Evolutionary conservation across 2,329 filamentous ascomycete species (phyloP).

Genomic region (Alternaria brassicicola): DNA sequence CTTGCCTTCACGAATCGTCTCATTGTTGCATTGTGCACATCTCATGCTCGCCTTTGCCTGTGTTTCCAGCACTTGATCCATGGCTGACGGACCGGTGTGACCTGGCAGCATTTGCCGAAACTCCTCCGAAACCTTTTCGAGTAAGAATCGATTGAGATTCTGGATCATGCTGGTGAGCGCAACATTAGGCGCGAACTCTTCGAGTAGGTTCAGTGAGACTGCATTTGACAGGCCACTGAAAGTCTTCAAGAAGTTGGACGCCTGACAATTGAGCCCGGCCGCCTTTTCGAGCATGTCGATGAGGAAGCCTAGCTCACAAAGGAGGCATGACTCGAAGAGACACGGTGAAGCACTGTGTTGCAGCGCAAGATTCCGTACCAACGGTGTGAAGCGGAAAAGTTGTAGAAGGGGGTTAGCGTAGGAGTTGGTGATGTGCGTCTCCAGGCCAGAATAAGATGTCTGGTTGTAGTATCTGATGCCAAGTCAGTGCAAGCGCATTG

Average conservation of each 20-base stretch:
- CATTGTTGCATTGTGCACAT: slow-evolving; percentile 86
- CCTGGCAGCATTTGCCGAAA: slow-evolving; percentile 70
- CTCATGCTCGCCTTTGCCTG: slow-evolving; percentile 74
- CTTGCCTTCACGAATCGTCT: slow-evolving; percentile 78
- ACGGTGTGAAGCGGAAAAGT: slow-evolving; percentile 86
- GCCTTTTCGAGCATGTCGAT: slow-evolving; percentile 99
- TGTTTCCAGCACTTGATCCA: slow-evolving; percentile 78
- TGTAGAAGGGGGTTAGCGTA: slow-evolving; percentile 94
- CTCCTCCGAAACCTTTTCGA: slow-evolving; percentile 80
- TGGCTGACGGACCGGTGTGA: slow-evolving; percentile 58
- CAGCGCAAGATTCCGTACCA: slow-evolving; percentile 85
- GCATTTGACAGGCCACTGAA: slow-evolving; percentile 83
- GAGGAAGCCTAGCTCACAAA: slow-evolving; percentile 93
- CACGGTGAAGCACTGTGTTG: slow-evolving; percentile 88
- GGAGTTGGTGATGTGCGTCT: slow-evolving; percentile 96
- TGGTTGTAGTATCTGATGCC: slow-evolving; percentile 83
- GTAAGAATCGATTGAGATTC: slow-evolving; percentile 80
- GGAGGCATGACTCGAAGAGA: slow-evolving; percentile 78
- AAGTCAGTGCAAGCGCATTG: slow-evolving; percentile 7
- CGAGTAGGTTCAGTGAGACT: slow-evolving; percentile 77
- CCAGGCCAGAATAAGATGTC: slow-evolving; percentile 86
- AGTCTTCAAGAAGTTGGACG: slow-evolving; percentile 90
- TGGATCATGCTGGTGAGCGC: slow-evolving; percentile 84
- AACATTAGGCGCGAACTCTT: slow-evolving; percentile 77
- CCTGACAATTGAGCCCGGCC: slow-evolving; percentile 90